Evolutionary conservation across 2,329 filamentous ascomycete genomes (phyloP).

Genomic region (Acrodontium crateriforme): DNA sequence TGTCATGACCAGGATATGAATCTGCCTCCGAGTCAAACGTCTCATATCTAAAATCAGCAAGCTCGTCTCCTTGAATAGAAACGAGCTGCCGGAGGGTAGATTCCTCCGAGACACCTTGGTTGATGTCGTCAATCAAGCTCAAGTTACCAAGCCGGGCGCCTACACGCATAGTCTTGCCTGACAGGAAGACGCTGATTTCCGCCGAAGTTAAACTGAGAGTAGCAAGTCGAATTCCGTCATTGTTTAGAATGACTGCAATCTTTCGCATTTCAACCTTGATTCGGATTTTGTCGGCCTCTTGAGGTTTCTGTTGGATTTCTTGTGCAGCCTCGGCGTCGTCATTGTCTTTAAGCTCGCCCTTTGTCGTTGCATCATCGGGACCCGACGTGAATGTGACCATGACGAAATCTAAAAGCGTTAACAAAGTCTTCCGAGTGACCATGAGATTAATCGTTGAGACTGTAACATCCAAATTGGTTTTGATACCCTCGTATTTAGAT

Average conservation of each 20-base stretch:
- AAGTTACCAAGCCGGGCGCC: slow-evolving; percentile 78
- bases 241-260: slow-evolving; percentile 89
- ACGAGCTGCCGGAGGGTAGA: slow-evolving; percentile 77
- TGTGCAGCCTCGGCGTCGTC: slow-evolving; percentile 19
- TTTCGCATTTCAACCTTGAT: slow-evolving; percentile 90
- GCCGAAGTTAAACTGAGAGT: slow-evolving; percentile 87
- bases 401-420: slow-evolving; percentile 89
- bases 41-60: slow-evolving; percentile 95
- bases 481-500: slow-evolving; percentile 80
- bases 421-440: slow-evolving; percentile 79
- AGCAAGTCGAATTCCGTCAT: slow-evolving; percentile 87
- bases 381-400: slow-evolving; percentile 67
- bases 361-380: slow-evolving; percentile 7
- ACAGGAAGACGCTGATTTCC: slow-evolving; percentile 77
- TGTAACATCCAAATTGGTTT: slow-evolving; percentile 79
- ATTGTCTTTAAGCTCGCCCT: slow-evolving; percentile 10
- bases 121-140: slow-evolving; percentile 83
- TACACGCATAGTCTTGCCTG: slow-evolving; percentile 74
- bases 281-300: slow-evolving; percentile 57
- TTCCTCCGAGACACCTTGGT: slow-evolving; percentile 68
- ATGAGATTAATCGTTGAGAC: slow-evolving; percentile 94
- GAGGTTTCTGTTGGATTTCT: slow-evolving; percentile 18
- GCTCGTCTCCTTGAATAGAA: slow-evolving; percentile 86
- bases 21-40: slow-evolving; percentile 70
- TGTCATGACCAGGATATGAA: slow-evolving; percentile 86